Base-by-base conservation (phyloP, 2,329 filamentous ascomycete species). In the Colletotrichum noveboracense region DNA sequence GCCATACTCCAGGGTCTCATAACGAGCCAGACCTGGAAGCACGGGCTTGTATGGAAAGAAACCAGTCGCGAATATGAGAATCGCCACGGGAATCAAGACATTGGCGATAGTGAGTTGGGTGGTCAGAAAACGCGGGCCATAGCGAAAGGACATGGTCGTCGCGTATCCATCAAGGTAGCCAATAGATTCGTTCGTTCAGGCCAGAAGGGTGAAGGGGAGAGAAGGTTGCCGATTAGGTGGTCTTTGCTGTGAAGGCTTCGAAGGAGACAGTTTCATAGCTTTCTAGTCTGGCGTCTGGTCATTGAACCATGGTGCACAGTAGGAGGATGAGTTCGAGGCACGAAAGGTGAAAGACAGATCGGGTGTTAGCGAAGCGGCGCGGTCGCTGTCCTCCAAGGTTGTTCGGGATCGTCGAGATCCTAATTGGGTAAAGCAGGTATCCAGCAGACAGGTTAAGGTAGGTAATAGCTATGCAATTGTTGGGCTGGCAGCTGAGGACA, bases 41-140 rank as follows among this genome's bases (percentile, higher is more conserved):
- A 98, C 94, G 4, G 97, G 96, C 82, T 99, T 99, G 86, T 98
- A 98, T 9, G 97, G 97, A 82, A 99, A 99, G 89, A 99, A 99
- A 16, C 97, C 96, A 36, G 92, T 91, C 30, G 95, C 96, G 84
- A 98, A 98, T 78, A 94, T 85, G 70, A 94, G 79, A 78, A 96
- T 91, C 62, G 95, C 93, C 71, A 94, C 82, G 5, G 95, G 94
- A 60, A 98, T 92, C 76, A 98, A 85, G 36, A 96, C 72, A 84
- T 98, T 98, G 80, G 95, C 93, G 78, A 91, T 85, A 67, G 90
- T 82, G 76, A 96, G 90, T 77, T 90, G 82, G 67, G 48, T 28
- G 55, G 61, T 60, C 34, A 67, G 64, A 26, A 66, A 58, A 55
- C 70, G 62, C 34, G 66, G 71, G 28, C 70, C 71, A 36, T 70